These are phyloP conservation scores for Panicum hallii DNA, from an alignment of 202 grass and related monocot species.

Conservation along the genomic window DNA sequence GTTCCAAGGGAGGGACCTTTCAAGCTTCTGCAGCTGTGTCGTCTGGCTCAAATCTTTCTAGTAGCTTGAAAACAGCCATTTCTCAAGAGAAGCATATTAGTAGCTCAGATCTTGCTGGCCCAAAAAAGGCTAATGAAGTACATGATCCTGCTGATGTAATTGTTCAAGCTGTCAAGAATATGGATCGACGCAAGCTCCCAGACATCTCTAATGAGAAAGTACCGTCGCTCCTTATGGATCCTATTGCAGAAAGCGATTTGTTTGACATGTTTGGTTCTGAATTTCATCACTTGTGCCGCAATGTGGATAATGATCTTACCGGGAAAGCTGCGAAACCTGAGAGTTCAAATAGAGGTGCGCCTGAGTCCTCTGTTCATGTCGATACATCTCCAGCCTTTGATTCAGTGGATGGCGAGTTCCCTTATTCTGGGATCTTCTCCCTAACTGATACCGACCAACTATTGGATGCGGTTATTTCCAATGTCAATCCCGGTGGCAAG, in stretches of 20 bases:
- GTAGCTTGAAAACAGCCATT: constrained; percentile 40
- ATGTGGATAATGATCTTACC: constrained; percentile 51
- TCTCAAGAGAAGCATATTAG: constrained; percentile 43
- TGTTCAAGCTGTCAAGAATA: constrained; percentile 47
- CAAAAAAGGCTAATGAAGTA: constrained; percentile 53
- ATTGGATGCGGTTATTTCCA: constrained; percentile 89
- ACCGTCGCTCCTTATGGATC: constrained; percentile 47
- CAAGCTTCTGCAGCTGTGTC: constrained; percentile 46
- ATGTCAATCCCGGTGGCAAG: constrained; percentile 71
- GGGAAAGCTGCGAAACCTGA: constrained; percentile 48
- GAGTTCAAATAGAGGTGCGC: constrained; percentile 50
- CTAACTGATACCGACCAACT: constrained; percentile 80
- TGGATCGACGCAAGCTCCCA: constrained; percentile 43
- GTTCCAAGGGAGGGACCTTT: constrained; percentile 46
- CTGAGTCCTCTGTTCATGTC: constrained; percentile 47
- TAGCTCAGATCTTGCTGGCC: constrained; percentile 38
- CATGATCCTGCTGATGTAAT: constrained; percentile 46
- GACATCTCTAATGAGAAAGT: constrained; percentile 41
- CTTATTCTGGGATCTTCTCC: constrained; percentile 79
- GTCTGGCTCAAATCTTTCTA: constrained; percentile 44
- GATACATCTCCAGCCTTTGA: constrained; percentile 53
- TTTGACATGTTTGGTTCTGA: constrained; percentile 67
- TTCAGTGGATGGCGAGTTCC: constrained; percentile 54
- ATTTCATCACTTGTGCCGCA: constrained; percentile 45
- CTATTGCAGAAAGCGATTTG: constrained; percentile 63